Base-by-base conservation (phyloP, 352 stramenopile species). In the Aphanomyces euteiches region DNA sequence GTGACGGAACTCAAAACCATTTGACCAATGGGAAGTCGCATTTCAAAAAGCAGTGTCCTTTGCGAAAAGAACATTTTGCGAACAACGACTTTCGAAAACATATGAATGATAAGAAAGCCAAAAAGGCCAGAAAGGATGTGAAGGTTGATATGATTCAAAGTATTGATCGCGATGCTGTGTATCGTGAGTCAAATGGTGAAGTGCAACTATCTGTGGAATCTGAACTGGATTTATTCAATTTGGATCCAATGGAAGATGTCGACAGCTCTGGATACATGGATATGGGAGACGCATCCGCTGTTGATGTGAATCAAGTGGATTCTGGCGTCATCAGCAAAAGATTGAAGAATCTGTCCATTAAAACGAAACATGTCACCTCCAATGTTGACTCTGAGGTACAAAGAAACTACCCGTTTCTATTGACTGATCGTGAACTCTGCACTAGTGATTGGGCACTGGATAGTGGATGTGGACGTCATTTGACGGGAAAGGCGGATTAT, bases 401-500 rank as follows among this genome's bases (percentile, higher is more conserved):
- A 19, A n/a, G 45, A 15, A n/a, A 19, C n/a, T 53, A 53, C n/a
- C 45, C 45, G n/a, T 19, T n/a, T 53, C 45, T 53, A n/a, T 53
- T 53, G 45, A 53, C 45, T 53, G 45, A 53, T 19, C 13, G 45
- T 15, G n/a, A 15, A n/a, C 13, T 53, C 13, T 53, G 13, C n/a
- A 53, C 13, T 53, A 53, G 45, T 15, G 45, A 53, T n/a, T 53
- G 45, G 45, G 45, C 45, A n/a, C 45, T 53, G 13, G 45, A 53
- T 19, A 19, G 45, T 53, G 45, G 45, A 15, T 53, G 45, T 19
- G 45, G 45, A n/a, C n/a, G n/a, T n/a, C n/a, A n/a, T n/a, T n/a
- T n/a, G n/a, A n/a, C 45, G 45, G 13, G n/a, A 15, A 19, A 53
- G 13, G 13, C 45, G n/a, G n/a, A 19, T 53, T n/a, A 19, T 53